Conservation (phyloP, 805 yeast genomes). For the Sugiyamaella floridensis region DNA sequence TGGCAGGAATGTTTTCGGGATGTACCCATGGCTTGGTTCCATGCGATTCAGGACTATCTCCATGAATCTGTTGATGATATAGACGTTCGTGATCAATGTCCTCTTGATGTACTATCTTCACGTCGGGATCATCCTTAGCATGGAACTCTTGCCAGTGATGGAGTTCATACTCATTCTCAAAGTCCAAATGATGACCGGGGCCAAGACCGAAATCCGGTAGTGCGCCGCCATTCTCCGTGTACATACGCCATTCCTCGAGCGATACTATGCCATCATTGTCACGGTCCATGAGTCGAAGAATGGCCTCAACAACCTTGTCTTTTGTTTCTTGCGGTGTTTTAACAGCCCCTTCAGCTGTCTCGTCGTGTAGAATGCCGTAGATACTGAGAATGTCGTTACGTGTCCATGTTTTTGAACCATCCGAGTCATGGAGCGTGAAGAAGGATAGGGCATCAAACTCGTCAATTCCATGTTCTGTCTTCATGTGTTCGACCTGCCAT, state of each 20-base stretch:
- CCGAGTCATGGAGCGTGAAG: slow-evolving; percentile 70
- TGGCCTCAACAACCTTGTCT: slow-evolving; percentile 46
- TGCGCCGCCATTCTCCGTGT: slow-evolving; percentile 53
- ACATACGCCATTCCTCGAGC: slow-evolving; percentile 63
- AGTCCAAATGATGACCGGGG: slow-evolving; percentile 90
- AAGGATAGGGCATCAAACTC: slow-evolving; percentile 67
- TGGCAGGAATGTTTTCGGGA: slow-evolving; percentile 18
- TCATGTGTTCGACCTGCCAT: slow-evolving; percentile 63
- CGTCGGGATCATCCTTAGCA: slow-evolving; percentile 70
- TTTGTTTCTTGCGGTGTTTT: slow-evolving; percentile 50
- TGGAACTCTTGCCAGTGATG: slow-evolving; percentile 80
- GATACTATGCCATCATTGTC: slow-evolving; percentile 60
- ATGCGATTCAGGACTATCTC: slow-evolving; percentile 35
- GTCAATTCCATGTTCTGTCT: slow-evolving; percentile 75
- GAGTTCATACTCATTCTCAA: slow-evolving; percentile 86
- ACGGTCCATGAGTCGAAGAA: slow-evolving; percentile 56
- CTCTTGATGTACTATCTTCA: slow-evolving; percentile 71
- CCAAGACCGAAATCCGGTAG: slow-evolving; percentile 92
- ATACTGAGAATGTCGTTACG: slow-evolving; percentile 66
- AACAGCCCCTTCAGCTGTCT: slow-evolving; percentile 54
- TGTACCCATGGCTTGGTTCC: slow-evolving; percentile 11
- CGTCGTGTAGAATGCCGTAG: slow-evolving; percentile 71
- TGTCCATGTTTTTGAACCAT: slow-evolving; percentile 46
- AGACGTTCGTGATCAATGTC: slow-evolving; percentile 81
- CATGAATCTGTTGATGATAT: slow-evolving; percentile 82